Evolutionary conservation across 192 early-diverging fungal genomes (phyloP), one percentile per base, ranked within the genome.

Genomic region (Coemansia sp.): DNA sequence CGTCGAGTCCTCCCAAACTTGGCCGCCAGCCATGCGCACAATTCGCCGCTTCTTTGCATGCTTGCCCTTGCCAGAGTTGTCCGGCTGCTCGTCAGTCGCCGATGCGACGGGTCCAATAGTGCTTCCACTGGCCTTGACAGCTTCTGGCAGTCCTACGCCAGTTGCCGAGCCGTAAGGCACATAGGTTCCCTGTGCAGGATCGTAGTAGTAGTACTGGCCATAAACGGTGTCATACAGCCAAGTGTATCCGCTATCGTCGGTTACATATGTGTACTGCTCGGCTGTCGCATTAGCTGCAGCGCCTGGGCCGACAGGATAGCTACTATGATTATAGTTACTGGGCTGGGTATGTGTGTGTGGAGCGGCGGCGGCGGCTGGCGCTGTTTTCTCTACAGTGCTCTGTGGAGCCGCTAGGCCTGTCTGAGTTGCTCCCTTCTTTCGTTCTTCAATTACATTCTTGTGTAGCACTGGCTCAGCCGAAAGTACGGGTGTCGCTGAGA

Each of bases 1-100:
- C 8, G 94, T 90, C 20, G 86, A 65, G 68, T 98, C 97, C 70
- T 97, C 95, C 97, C 97, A 98, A 31, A 91, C 87, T 74, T 96
- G 90, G 20, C 97, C 97, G 60, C 94, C 97, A 0, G 95, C 97
- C 40, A 89, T 87, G 39, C 97, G 81, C 36, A 96, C 72, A 6
- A 92, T 80, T 16, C 87, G 87, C 46, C 88, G 90, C 57, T 88
- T 87, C 73, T 91, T 92, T 31, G 53, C 53, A 57, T 58, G 85
- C 65, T 85, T 85, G 33, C 74, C 73, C 15, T 74, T 74, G 31
- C 79, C 53, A 57, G 53, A 27, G 29, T 31, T 69, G 44, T 78
- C 83, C 27, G 70, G 63, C 24, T 70, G 70, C 12, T 24, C 68
- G 22, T 34, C 27, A 20, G 43, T 24, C 33, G 57, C 34, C 31